Conservation (phyloP, 2,329 filamentous ascomycete genomes). For the Coniosporium tulheliwenetii region DNA sequence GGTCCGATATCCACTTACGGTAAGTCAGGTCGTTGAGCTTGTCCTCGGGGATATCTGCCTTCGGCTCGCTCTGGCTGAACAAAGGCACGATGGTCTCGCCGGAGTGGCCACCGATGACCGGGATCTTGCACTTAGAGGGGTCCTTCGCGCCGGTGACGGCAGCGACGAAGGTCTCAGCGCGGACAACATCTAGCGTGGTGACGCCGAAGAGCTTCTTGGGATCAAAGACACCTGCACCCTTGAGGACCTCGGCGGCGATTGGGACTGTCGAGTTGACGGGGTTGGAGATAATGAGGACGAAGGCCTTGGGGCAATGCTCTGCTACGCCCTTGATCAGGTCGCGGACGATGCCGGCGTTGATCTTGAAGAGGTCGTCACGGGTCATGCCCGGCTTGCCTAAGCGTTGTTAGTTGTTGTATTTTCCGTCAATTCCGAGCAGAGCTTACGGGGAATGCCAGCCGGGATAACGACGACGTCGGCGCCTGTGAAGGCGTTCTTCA, state of each 20-base stretch:
- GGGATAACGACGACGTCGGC: constrained; percentile 95
- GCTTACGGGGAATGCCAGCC: constrained; percentile 89
- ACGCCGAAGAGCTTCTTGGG: constrained; percentile 94
- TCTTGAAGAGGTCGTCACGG: constrained; percentile 98
- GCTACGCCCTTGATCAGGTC: constrained; percentile 79
- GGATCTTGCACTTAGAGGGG: constrained; percentile 69
- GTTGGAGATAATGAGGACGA: constrained; percentile 95
- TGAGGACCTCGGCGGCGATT: constrained; percentile 92
- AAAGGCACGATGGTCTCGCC: constrained; percentile 96
- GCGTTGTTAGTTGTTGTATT: constrained; percentile 2
- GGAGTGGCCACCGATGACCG: constrained; percentile 92
- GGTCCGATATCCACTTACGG: constrained; percentile 34
- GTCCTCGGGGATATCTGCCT: constrained; percentile 67
- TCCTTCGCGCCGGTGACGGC: constrained; percentile 69
- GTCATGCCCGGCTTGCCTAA: constrained; percentile 98
- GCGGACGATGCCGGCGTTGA: constrained; percentile 96
- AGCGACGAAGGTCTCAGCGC: constrained; percentile 90
- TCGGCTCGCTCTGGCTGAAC: constrained; percentile 78
- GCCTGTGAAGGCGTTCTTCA: constrained; percentile 78
- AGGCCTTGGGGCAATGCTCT: constrained; percentile 81
- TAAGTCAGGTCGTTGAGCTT: constrained; percentile 85
- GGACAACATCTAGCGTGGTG: constrained; percentile 95
- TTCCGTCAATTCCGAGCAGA: neutral
- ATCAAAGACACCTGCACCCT: constrained; percentile 85
- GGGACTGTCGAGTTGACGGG: constrained; percentile 98